Percentiles rank a stretch among this genome's conserved stretches.
These are phyloP conservation scores for Bipolaris oryzae DNA, from an alignment of 2,329 filamentous ascomycete species.

Conservation along the genomic window DNA sequence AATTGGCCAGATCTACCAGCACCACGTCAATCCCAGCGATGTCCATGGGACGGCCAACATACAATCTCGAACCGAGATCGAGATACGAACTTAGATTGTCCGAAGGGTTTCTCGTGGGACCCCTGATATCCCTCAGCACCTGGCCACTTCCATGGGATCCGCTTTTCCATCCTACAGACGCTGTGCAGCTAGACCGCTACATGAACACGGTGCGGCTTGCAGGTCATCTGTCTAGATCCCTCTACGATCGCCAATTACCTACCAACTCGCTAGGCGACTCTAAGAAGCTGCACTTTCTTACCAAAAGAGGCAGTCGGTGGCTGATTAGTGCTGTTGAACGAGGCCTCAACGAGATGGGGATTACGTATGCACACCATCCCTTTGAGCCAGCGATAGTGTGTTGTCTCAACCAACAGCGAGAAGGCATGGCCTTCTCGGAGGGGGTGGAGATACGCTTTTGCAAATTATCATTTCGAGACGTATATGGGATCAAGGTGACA, in stretches of 20 bases:
- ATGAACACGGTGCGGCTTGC: slow-evolving; percentile 19
- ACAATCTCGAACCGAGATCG: slow-evolving; percentile 5
- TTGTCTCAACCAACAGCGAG: slow-evolving; percentile 28
- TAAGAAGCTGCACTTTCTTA: slow-evolving; percentile 36
- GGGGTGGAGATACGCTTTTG: slow-evolving; percentile 32
- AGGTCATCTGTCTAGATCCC: neutral
- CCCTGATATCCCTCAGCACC: slow-evolving; percentile 25
- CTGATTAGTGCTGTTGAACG: slow-evolving; percentile 32
- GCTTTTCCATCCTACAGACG: slow-evolving; percentile 28
- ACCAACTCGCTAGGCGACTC: slow-evolving; percentile 27
- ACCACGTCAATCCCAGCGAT: neutral
- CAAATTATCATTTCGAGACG: slow-evolving; percentile 35
- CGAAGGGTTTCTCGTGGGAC: slow-evolving; percentile 29
- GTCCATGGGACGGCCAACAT: neutral
- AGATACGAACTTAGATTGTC: slow-evolving; percentile 18
- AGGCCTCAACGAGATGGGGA: slow-evolving; percentile 29
- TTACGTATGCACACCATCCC: slow-evolving; percentile 29
- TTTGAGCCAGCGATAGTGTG: slow-evolving; percentile 26
- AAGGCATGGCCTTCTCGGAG: slow-evolving; percentile 29
- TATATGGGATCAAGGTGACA: slow-evolving; percentile 32
- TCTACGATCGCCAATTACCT: slow-evolving; percentile 18
- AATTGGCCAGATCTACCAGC: neutral
- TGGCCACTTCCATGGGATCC: slow-evolving; percentile 40
- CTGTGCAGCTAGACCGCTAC: slow-evolving; percentile 24
- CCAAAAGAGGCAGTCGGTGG: slow-evolving; percentile 33